Conservation (phyloP, 2,329 filamentous ascomycete species). For the Hypoxylon sp. region DNA sequence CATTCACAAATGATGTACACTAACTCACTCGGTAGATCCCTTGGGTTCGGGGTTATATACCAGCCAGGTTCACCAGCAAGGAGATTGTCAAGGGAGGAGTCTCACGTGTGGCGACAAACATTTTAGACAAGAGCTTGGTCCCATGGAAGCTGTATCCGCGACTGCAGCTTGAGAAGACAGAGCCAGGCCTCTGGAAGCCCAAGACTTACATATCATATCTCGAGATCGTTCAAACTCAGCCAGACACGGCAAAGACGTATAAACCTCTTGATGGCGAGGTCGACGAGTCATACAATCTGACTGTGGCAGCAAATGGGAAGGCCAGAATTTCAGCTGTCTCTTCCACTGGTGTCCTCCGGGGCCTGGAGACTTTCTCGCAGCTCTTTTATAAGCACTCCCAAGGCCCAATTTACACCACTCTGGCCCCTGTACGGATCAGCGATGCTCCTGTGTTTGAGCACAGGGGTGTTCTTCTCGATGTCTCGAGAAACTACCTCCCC, state of each 20-base stretch:
- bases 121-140: conserved; percentile 78
- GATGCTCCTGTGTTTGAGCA: conserved; percentile 83
- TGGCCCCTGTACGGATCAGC: conserved; percentile 78
- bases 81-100: conserved; percentile 70
- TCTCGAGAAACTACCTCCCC: conserved; percentile 79
- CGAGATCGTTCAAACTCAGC: conserved; percentile 71
- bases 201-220: conserved; percentile 72
- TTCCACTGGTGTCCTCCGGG: conserved; percentile 78
- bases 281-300: conserved; percentile 83
- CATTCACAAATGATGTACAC: conserved; percentile 47
- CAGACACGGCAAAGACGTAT: conserved; percentile 68
- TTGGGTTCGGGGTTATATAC: conserved; percentile 63
- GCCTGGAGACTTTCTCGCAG: conserved; percentile 83
- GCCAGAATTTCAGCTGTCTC: conserved; percentile 76
- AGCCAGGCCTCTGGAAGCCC: conserved; percentile 67
- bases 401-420: conserved; percentile 75
- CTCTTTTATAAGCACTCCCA: conserved; percentile 81
- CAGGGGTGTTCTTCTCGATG: conserved; percentile 85
- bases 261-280: conserved; percentile 74
- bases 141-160: conserved; percentile 84
- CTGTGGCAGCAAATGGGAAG: conserved; percentile 69
- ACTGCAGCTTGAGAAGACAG: conserved; percentile 69
- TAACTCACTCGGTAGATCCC: conserved; percentile 62
- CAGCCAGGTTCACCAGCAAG: conserved; percentile 63
- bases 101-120: conserved; percentile 71